Evolutionary conservation across 345 rosid species (phyloP).

Genomic region (Laguncularia racemosa): DNA sequence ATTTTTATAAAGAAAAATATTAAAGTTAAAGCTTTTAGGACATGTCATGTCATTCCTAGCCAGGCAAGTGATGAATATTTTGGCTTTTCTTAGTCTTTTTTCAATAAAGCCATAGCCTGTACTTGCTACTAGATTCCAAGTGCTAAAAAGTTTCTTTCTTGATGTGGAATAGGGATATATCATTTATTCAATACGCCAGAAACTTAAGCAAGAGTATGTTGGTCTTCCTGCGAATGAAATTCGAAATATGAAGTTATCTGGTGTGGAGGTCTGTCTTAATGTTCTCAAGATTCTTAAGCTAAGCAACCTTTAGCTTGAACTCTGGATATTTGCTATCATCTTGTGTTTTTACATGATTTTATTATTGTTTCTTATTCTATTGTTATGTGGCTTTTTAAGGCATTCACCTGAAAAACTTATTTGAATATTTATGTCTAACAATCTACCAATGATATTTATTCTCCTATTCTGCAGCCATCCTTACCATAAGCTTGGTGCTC

Average conservation of each 20-base stretch:
- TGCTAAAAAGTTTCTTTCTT: not conserved
- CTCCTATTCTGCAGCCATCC: no score
- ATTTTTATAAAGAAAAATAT: constrained; percentile 63
- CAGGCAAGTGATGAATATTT: constrained; percentile 36
- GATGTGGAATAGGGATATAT: constrained; percentile 60
- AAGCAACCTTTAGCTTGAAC: no score
- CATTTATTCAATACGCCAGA: constrained; percentile 63
- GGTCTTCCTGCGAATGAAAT: constrained; percentile 70
- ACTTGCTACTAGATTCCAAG: not conserved
- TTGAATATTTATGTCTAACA: no score
- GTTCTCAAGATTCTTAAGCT: constrained; percentile 1
- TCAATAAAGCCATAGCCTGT: not conserved
- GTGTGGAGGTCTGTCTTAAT: constrained; percentile 63
- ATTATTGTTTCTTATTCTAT: no score
- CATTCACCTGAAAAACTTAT: no score
- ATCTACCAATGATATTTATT: no score
- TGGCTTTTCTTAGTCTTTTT: not conserved
- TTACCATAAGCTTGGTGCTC: no score
- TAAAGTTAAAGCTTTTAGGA: constrained; percentile 88
- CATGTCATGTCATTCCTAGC: constrained; percentile 81
- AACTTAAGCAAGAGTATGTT: constrained; percentile 69
- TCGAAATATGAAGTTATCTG: constrained; percentile 67
- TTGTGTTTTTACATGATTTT: no score
- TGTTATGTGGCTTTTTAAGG: no score
- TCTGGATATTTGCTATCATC: no score